Conservation (phyloP, 2,329 filamentous ascomycete species). For the Ilyonectria robusta region DNA sequence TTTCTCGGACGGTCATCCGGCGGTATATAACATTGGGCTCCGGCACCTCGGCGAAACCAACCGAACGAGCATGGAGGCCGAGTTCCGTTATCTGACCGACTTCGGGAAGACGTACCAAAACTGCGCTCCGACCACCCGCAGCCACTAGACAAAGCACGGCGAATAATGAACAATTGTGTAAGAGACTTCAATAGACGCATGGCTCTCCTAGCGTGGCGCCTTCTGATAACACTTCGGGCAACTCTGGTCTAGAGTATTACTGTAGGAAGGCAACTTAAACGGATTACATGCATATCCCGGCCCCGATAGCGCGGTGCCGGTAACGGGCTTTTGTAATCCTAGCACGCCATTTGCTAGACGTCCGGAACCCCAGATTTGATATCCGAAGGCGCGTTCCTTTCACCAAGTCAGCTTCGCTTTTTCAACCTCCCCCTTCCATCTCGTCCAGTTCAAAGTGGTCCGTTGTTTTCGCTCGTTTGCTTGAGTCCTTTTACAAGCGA, state of each 20-base stretch:
- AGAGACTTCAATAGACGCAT: conserved; percentile 17
- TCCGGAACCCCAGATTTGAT: conserved; percentile 48
- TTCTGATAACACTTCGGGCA: conserved; percentile 1
- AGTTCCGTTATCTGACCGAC: conserved; percentile 24
- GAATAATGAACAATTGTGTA: not conserved
- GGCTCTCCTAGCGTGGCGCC: not conserved
- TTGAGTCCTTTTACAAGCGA: not conserved
- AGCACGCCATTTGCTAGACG: conserved; percentile 49
- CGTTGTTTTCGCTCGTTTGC: not conserved
- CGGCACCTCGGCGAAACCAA: conserved; percentile 22
- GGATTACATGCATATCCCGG: conserved; percentile 17
- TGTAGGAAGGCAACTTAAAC: conserved; percentile 34
- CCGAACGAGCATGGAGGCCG: conserved; percentile 16
- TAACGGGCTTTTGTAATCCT: conserved; percentile 48
- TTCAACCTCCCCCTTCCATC: conserved; percentile 4
- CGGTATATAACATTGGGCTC: not conserved
- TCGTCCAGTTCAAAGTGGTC: conserved; percentile 4
- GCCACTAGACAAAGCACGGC: not conserved
- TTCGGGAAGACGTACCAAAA: conserved; percentile 26
- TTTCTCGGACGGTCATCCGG: conserved; percentile 3
- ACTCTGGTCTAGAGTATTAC: not conserved
- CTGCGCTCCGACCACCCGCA: conserved; percentile 9
- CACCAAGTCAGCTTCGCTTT: conserved; percentile 5
- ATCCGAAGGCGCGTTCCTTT: conserved; percentile 28
- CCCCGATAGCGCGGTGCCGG: conserved; percentile 44